phyloP scores from a whole-genome alignment of 225 moss, liverwort and hornwort genomes.

The Physcomitrellopsis africana region DNA sequence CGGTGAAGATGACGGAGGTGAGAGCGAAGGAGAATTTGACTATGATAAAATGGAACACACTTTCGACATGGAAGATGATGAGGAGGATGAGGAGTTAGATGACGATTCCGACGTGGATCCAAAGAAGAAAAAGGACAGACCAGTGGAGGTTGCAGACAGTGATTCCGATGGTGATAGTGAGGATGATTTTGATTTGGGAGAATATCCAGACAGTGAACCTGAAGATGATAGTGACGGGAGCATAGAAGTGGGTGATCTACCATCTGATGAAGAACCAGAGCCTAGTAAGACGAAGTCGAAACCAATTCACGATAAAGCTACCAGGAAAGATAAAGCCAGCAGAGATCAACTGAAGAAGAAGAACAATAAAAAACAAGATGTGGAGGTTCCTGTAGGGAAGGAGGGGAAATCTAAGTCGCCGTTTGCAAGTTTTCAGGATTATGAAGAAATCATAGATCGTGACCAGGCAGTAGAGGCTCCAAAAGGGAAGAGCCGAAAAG shows the following conservation, averaged over 20 bases:
- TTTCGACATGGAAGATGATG: constrained; percentile 53
- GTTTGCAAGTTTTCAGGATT: constrained; percentile 61
- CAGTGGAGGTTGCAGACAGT: constrained; percentile 12
- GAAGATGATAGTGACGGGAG: constrained; percentile 57
- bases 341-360: constrained; percentile 26
- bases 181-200: constrained; percentile 47
- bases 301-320: background rate
- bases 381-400: constrained; percentile 24
- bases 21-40: constrained; percentile 63
- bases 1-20: constrained; percentile 44
- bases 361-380: constrained; percentile 22
- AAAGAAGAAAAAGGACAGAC: constrained; percentile 30
- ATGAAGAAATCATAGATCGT: constrained; percentile 47
- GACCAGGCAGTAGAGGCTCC: constrained; percentile 10
- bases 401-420: constrained; percentile 47
- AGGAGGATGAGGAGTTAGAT: constrained; percentile 43
- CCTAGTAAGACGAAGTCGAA: constrained; percentile 21
- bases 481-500: constrained; percentile 26
- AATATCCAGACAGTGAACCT: constrained; percentile 58
- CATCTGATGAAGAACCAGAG: constrained; percentile 53
- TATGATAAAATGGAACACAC: constrained; percentile 49
- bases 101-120: constrained; percentile 26
- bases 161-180: constrained; percentile 44
- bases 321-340: constrained; percentile 6
- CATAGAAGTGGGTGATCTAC: constrained; percentile 58